Evolutionary conservation across 2,329 filamentous ascomycete species (phyloP).

Genomic region (Drechslera avenae): DNA sequence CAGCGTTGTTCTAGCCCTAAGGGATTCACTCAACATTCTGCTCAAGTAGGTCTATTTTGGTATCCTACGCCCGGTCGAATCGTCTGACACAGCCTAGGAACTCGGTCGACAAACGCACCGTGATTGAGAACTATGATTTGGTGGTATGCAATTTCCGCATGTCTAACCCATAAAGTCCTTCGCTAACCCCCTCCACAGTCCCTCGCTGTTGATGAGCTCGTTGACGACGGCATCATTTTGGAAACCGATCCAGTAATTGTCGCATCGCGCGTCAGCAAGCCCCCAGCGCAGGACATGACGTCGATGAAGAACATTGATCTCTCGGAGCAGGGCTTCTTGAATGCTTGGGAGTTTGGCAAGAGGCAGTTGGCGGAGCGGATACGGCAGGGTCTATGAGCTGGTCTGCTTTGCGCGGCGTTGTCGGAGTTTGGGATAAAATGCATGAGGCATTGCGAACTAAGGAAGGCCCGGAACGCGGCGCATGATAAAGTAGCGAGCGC

Average conservation of each 20-base stretch:
- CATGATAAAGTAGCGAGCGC: slow-evolving; percentile 17
- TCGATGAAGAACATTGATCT: slow-evolving; percentile 94
- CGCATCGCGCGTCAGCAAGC: slow-evolving; percentile 87
- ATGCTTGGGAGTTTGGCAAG: slow-evolving; percentile 92
- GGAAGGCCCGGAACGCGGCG: slow-evolving; percentile 13
- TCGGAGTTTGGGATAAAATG: slow-evolving; percentile 30
- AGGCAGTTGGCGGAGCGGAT: slow-evolving; percentile 88
- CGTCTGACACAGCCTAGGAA: slow-evolving; percentile 63
- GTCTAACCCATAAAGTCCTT: background rate
- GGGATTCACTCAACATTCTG: slow-evolving; percentile 86
- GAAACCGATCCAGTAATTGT: slow-evolving; percentile 97
- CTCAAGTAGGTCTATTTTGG: slow-evolving; percentile 92
- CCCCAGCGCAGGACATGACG: slow-evolving; percentile 83
- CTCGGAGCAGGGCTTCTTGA: slow-evolving; percentile 92
- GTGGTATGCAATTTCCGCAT: slow-evolving; percentile 54
- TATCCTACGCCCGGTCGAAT: background rate
- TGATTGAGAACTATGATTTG: slow-evolving; percentile 98
- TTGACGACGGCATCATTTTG: slow-evolving; percentile 79
- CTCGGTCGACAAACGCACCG: slow-evolving; percentile 95
- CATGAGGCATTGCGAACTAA: slow-evolving; percentile 24
- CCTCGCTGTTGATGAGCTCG: slow-evolving; percentile 83
- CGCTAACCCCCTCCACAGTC: slow-evolving; percentile 83
- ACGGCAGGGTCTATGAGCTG: slow-evolving; percentile 67
- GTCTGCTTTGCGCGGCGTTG: slow-evolving; percentile 35
- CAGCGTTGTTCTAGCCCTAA: slow-evolving; percentile 82